Base-by-base conservation (phyloP, 2,329 filamentous ascomycete species). In the Beauveria sp. region DNA sequence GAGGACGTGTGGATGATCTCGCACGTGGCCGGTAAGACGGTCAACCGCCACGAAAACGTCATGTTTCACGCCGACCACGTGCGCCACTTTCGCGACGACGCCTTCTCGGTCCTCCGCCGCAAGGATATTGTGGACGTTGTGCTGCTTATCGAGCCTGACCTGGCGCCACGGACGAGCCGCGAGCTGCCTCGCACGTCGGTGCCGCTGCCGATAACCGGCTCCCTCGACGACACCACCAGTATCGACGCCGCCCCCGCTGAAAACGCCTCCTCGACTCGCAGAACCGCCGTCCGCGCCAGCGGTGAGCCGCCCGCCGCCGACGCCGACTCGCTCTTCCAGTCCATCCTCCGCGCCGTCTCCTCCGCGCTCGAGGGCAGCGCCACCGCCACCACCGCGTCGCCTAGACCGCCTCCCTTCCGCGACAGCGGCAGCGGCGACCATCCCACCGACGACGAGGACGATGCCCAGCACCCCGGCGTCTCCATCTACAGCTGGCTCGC, bases 41-140 rank as follows among this genome's bases (percentile, higher is more conserved):
- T 99, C 3, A 93, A 93, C 4, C 88, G 89, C 53, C 91, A 98
- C 70, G 93, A 98, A 74, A 90, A 88, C 65, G 86, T 97, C 22
- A 90, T 90, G 70, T 83, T 98, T 65, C 83, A 88, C 52, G 85
- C 89, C 26, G 86, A 91, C 62, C 83, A 93, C 28, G 86, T 91
- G 31, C 85, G 88, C 62, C 88, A 90, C 66, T 83, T 92, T 42
- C 84, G 85, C 24, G 93, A 97, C 73, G 90, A 92, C 16, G 88
- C 93, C 62, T 97, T 97, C 72, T 89, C 87, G 10, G 84, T 90
- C 31, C 80, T 93, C 28, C 85, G 89, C 52, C 90, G 96, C 68
- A 75, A 84, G 4, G 80, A 89, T 61, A 82, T 87, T 65, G 79
- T 96, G 56, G 90, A 96, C 67, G 74, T 96, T 46, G 81, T 93